Conservation (phyloP, 768 basidiomycete genomes). For the Lactarius pseudohatsudake region DNA sequence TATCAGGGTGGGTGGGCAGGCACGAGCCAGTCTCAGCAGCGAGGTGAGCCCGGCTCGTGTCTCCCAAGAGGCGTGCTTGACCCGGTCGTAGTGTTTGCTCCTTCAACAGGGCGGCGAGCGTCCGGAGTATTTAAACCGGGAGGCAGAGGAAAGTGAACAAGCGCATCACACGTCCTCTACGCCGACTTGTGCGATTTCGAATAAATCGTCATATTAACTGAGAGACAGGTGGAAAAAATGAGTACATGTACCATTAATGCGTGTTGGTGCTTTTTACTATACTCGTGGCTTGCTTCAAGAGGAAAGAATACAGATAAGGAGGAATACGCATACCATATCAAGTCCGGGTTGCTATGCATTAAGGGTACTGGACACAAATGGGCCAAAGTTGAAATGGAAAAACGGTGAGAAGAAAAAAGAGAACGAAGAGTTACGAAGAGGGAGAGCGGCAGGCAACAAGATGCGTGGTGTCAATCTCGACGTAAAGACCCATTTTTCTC, state of each 20-base stretch:
- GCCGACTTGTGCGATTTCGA: background rate
- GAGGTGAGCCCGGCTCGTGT: slow-evolving; percentile 15
- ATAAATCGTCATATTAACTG: slow-evolving; percentile 1
- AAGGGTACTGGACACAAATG: slow-evolving; percentile 1
- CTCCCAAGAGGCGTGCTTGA: background rate
- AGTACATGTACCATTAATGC: slow-evolving; percentile 20
- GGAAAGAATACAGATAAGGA: slow-evolving; percentile 12
- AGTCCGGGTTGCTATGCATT: slow-evolving; percentile 7
- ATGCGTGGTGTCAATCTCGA: slow-evolving; percentile 30
- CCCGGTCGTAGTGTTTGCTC: slow-evolving; percentile 43
- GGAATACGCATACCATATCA: slow-evolving; percentile 18
- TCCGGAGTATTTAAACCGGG: slow-evolving; percentile 49
- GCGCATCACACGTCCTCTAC: background rate
- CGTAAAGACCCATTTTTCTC: slow-evolving; percentile 71
- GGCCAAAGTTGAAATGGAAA: background rate
- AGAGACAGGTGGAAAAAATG: slow-evolving; percentile 4
- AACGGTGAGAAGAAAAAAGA: slow-evolving; percentile 1
- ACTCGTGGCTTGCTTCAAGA: slow-evolving; percentile 5
- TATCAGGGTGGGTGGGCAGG: slow-evolving; percentile 20
- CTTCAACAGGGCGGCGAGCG: slow-evolving; percentile 38
- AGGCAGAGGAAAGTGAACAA: slow-evolving; percentile 19
- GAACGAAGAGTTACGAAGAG: slow-evolving; percentile 3
- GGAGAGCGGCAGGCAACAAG: slow-evolving; percentile 16
- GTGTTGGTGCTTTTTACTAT: slow-evolving; percentile 13
- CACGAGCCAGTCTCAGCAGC: slow-evolving; percentile 14